Percentiles rank a stretch among this genome's conserved stretches.
Evolutionary conservation across 768 basidiomycete genomes (phyloP).

Genomic region (Auricularia cornea): DNA sequence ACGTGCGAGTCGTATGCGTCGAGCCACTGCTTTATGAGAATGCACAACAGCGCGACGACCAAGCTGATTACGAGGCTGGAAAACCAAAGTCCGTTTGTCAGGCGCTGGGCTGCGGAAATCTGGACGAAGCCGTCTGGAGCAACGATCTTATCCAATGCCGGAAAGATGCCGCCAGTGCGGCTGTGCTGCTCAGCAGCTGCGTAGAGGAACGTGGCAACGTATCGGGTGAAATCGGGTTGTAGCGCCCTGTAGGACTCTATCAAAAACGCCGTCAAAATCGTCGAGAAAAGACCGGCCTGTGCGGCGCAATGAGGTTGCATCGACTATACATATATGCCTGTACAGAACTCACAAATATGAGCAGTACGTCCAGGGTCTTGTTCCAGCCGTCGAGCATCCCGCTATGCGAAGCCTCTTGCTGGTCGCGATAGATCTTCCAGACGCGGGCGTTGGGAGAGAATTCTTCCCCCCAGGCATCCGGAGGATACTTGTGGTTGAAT

Average conservation of each 20-base stretch:
- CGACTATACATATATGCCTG: too few relatives aligned
- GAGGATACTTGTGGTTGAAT: slow-evolving; percentile 6
- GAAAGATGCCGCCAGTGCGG: too few relatives aligned
- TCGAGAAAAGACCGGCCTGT: slow-evolving; percentile 10
- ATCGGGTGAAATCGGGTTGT: slow-evolving; percentile 2
- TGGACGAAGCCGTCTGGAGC: neutral
- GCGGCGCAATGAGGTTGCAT: too few relatives aligned
- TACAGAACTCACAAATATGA: slow-evolving; percentile 6
- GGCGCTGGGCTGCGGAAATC: neutral
- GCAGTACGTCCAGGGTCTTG: slow-evolving; percentile 1
- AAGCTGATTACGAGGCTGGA: neutral
- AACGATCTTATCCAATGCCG: too few relatives aligned
- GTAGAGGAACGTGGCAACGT: neutral
- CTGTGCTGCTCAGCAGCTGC: neutral
- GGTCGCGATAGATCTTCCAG: slow-evolving; percentile 7
- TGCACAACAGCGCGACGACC: slow-evolving; percentile 1
- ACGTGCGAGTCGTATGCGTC: neutral
- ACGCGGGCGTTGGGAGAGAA: slow-evolving; percentile 3
- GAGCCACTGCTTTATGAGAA: slow-evolving; percentile 1
- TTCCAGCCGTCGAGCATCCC: slow-evolving; percentile 5
- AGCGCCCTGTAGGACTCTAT: slow-evolving; percentile 10
- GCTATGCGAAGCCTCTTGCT: neutral
- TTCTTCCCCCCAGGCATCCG: slow-evolving; percentile 5
- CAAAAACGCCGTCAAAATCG: slow-evolving; percentile 6
- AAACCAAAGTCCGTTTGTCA: slow-evolving; percentile 5